Base-by-base conservation (phyloP, 352 stramenopile genomes). In the Phytophthora litchii region DNA sequence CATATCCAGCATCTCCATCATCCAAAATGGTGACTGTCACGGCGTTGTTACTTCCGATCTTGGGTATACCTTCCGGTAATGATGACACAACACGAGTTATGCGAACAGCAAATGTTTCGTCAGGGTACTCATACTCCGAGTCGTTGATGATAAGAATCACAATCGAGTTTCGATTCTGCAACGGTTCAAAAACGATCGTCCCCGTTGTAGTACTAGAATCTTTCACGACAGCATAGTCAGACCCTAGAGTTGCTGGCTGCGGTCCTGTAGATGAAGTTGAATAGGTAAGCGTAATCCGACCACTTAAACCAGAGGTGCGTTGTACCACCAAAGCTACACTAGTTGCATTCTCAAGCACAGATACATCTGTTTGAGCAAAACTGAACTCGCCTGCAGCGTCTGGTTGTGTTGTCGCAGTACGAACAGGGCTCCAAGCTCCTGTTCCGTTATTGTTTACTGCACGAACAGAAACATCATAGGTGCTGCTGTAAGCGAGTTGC, bases 341-440 rank as follows among this genome's bases (percentile, higher is more conserved):
- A 0, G 60, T 75, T 11, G 64, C 68, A 20, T 87, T 83, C 32
- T 91, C 80, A 0, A 71, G 19, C 4, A 89, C 69, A 1, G 50
- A 58, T 2, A 66, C 40, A 0, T 27, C 57, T 0, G 64, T 31
- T 20, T 54, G 50, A 8, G 49, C 53, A 36, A 91, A 74, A 32
- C 53, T 79, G 45, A 91, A 86, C 19, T 74, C 67, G 0, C 82
- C 82, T n/a, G 79, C 72, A 10, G 74, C 47, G 16, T 88, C 79
- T 2, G 78, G 76, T 9, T 78, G 59, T 0, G 82, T 91, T 7
- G n/a, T 62, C 1, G 46, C 42, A 1, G 11, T 51, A 8, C 64
- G 14, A 12, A 45, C 13, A 1, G 67, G 63, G 32, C 78, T 79
- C 73, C 75, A 89, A 2, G 0, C 17, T 4, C 81, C 67, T 0